Evolutionary conservation across 2,329 filamentous ascomycete species (phyloP).

Genomic region (Volutella citrinella): DNA sequence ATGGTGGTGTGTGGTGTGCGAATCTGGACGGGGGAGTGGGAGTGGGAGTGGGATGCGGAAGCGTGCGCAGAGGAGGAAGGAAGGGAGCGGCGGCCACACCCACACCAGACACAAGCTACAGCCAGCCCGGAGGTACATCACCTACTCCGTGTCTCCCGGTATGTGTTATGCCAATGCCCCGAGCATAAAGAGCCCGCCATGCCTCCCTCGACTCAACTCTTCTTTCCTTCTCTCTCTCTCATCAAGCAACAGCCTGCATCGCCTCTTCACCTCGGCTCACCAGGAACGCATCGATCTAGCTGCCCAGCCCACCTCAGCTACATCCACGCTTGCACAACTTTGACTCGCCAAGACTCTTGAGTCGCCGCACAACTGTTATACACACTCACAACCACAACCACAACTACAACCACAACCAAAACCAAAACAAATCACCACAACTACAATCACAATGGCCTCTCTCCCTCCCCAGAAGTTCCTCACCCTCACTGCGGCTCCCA

Average conservation of each 20-base stretch:
- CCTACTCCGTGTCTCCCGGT: too few species aligned
- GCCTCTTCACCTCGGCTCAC: slow-evolving; percentile 9
- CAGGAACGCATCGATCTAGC: slow-evolving; percentile 15
- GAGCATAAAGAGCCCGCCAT: slow-evolving; percentile 27
- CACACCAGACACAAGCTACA: too few species aligned
- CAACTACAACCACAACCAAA: slow-evolving; percentile 13
- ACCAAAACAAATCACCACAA: too few species aligned
- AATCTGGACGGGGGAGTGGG: too few species aligned
- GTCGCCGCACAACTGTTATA: slow-evolving; percentile 2
- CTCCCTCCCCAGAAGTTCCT: slow-evolving; percentile 27
- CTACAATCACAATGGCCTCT: slow-evolving; percentile 21
- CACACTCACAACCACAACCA: slow-evolving; percentile 1
- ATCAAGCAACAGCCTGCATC: slow-evolving; percentile 18
- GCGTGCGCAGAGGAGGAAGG: too few species aligned
- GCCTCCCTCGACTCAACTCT: slow-evolving; percentile 19
- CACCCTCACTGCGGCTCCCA: slow-evolving; percentile 20
- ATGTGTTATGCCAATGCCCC: too few species aligned
- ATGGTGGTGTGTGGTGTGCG: too few species aligned
- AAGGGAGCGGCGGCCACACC: too few species aligned
- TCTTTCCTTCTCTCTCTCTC: slow-evolving; percentile 11
- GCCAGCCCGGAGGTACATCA: too few species aligned
- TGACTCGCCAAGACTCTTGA: slow-evolving; percentile 4
- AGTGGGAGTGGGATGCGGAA: too few species aligned
- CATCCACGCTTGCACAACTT: slow-evolving; percentile 4
- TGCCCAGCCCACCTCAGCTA: slow-evolving; percentile 24